Evolutionary conservation across 768 basidiomycete species (phyloP).

Genomic region (Mycena latifolia): DNA sequence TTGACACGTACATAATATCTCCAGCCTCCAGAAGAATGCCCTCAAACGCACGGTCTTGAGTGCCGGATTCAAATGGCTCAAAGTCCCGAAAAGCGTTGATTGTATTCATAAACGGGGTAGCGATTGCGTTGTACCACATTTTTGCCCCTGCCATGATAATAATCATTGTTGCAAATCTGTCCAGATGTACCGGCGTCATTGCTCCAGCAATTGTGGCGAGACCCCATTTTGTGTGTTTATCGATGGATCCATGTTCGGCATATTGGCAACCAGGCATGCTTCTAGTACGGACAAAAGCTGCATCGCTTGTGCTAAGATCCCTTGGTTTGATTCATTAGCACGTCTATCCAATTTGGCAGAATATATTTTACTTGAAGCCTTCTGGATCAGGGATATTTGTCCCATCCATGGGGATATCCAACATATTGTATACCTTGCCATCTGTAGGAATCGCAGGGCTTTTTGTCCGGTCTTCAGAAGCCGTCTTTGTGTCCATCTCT

Average conservation of each 20-base stretch:
- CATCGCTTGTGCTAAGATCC: neutral
- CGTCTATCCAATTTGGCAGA: too few species aligned
- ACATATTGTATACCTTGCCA: too few species aligned
- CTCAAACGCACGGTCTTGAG: neutral
- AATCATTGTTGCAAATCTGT: neutral
- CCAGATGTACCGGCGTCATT: neutral
- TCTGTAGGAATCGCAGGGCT: too few species aligned
- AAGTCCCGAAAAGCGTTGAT: neutral
- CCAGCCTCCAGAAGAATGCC: neutral
- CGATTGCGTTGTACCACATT: neutral
- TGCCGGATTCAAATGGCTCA: neutral
- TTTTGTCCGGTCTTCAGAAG: too few species aligned
- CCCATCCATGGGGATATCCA: neutral
- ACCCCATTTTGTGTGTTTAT: slow-evolving; percentile 3
- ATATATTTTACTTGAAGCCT: neutral
- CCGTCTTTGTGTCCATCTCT: too few species aligned
- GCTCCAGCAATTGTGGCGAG: neutral
- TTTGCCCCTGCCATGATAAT: neutral
- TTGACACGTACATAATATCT: neutral
- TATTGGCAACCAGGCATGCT: slow-evolving; percentile 5
- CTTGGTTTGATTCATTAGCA: neutral
- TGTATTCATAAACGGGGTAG: neutral
- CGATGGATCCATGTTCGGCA: neutral
- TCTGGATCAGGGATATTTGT: neutral
- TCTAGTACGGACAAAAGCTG: neutral